Percentiles rank a stretch among this genome's conserved stretches.
phyloP scores from a whole-genome alignment of 371 early-diverging fungal genomes.

The Haplosporangium sp. region DNA sequence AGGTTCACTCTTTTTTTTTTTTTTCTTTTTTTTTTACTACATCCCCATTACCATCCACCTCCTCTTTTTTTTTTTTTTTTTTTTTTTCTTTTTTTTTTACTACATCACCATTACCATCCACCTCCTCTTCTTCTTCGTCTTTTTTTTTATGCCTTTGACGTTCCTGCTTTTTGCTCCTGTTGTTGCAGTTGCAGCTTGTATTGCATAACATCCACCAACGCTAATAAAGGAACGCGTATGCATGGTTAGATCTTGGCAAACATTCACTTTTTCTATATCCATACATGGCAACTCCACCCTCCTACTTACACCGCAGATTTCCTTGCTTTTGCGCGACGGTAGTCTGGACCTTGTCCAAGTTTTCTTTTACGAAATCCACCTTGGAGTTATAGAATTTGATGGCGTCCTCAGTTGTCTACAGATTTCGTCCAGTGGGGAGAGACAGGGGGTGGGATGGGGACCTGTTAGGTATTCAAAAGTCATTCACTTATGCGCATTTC shows the following conservation, averaged over 20 bases:
- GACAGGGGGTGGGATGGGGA: not conserved
- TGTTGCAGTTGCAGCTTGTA: slow-evolving; percentile 47
- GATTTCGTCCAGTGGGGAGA: not conserved
- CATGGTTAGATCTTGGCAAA: too few species aligned
- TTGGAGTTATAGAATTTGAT: slow-evolving; percentile 83
- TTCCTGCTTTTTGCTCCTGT: slow-evolving; percentile 50
- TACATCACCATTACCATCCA: too few species aligned
- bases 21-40: not conserved
- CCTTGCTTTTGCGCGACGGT: slow-evolving; percentile 81
- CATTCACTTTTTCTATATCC: not conserved
- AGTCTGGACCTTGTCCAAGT: slow-evolving; percentile 79
- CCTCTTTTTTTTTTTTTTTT: not conserved
- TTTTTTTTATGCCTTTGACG: slow-evolving; percentile 28
- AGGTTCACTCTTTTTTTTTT: too few species aligned
- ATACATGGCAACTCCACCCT: not conserved
- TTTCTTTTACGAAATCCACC: slow-evolving; percentile 77
- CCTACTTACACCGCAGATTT: slow-evolving; percentile 72
- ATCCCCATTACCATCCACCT: not conserved
- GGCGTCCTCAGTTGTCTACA: slow-evolving; percentile 77
- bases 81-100: not conserved
- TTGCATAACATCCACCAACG: slow-evolving; percentile 52
- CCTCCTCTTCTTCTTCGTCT: too few species aligned
- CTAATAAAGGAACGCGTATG: too few species aligned
- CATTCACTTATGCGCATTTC: too few species aligned
- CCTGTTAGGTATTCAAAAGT: not conserved